These are phyloP conservation scores for Juncus effusus DNA, from an alignment of 176 grass and related monocot genomes.

Conservation along the genomic window DNA sequence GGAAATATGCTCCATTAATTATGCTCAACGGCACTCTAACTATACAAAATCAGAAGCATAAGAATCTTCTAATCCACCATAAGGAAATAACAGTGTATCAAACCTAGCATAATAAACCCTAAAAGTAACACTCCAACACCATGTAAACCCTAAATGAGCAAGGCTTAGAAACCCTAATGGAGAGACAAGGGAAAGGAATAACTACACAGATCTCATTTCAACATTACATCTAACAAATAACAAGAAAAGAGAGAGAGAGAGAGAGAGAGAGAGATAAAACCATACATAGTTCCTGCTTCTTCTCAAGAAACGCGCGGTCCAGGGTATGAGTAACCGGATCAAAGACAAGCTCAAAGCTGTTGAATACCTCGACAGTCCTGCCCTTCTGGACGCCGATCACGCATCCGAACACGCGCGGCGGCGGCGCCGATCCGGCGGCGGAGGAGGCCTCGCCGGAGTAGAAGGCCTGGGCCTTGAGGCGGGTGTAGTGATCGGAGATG, in stretches of 20 bases:
- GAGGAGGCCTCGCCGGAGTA: conserved; percentile 30
- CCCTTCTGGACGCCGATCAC: conserved; percentile 96
- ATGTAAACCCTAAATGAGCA: too few relatives aligned
- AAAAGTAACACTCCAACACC: too few relatives aligned
- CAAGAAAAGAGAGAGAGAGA: too few relatives aligned
- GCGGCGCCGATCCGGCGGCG: neutral
- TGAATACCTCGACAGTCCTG: conserved; percentile 96
- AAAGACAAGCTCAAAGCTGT: conserved; percentile 97
- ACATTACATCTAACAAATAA: conserved; percentile 1
- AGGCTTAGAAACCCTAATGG: conserved; percentile 4
- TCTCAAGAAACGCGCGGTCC: conserved; percentile 92
- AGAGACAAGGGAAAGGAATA: too few relatives aligned
- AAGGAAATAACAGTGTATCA: neutral
- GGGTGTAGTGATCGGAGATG: conserved; percentile 97
- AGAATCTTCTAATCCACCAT: too few relatives aligned
- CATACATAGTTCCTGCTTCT: conserved; percentile 99
- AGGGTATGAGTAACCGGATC: conserved; percentile 75
- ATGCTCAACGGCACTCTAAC: too few relatives aligned
- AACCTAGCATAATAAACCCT: neutral
- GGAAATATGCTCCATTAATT: too few relatives aligned
- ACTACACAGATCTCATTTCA: too few relatives aligned
- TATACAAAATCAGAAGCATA: too few relatives aligned
- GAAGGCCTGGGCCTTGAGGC: conserved; percentile 72
- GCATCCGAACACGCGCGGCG: conserved; percentile 74
- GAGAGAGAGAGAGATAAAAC: neutral